Evolutionary conservation across 495 filamentous ascomycete genomes (phyloP).

Genomic region (Antarctomyces pellizariae): DNA sequence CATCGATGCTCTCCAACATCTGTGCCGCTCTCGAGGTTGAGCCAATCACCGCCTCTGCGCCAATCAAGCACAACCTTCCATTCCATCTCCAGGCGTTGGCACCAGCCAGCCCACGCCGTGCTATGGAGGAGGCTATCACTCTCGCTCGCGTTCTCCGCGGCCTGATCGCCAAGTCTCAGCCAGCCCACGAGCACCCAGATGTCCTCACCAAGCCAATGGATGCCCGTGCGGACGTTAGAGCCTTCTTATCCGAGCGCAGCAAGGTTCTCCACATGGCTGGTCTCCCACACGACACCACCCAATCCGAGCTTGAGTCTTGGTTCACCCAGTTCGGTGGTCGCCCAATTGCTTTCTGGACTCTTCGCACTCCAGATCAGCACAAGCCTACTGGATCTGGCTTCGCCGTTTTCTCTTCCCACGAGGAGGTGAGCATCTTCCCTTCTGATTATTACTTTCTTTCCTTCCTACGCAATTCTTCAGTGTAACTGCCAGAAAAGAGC

Average conservation of each 20-base stretch:
- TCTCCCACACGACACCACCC: conserved; percentile 90
- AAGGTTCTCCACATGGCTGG: conserved; percentile 96
- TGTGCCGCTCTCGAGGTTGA: conserved; percentile 95
- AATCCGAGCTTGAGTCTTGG: conserved; percentile 96
- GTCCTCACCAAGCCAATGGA: conserved; percentile 89
- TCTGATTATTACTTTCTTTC: conserved; percentile 4
- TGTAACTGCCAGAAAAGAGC: too few species aligned
- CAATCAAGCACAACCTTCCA: conserved; percentile 94
- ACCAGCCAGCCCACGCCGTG: conserved; percentile 86
- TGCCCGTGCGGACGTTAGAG: conserved; percentile 86
- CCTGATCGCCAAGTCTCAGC: conserved; percentile 86
- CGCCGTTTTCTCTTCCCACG: conserved; percentile 93
- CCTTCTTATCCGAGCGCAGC: conserved; percentile 82
- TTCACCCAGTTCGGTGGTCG: conserved; percentile 96
- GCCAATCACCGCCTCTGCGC: conserved; percentile 83
- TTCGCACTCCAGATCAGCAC: conserved; percentile 93
- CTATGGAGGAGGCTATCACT: conserved; percentile 93
- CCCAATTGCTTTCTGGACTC: conserved; percentile 97
- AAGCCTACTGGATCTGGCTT: conserved; percentile 96
- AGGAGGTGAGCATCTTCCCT: conserved; percentile 52
- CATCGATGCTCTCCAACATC: conserved; percentile 85
- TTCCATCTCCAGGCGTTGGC: conserved; percentile 95
- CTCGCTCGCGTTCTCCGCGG: conserved; percentile 78
- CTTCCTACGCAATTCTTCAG: conserved; percentile 1
- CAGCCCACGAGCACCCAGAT: conserved; percentile 76